phyloP scores from a whole-genome alignment of 768 basidiomycete species.

The Lactifluus rugatus region DNA sequence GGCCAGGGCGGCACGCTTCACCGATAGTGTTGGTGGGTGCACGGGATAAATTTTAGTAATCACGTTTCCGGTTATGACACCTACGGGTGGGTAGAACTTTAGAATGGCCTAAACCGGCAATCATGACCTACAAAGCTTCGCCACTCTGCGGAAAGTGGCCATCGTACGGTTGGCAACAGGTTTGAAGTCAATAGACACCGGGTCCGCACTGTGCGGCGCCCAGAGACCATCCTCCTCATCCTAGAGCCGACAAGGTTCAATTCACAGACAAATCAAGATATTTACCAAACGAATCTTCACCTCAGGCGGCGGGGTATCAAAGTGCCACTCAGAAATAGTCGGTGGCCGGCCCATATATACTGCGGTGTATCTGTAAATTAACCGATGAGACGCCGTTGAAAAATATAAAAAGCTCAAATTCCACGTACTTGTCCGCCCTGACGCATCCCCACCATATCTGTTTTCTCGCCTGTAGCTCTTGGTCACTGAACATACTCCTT shows the following conservation, averaged over 20 bases:
- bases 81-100: conserved; percentile 29
- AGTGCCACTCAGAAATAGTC: conserved; percentile 59
- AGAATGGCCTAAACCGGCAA: neutral
- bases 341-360: conserved; percentile 70
- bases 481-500: conserved; percentile 44
- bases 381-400: conserved; percentile 1
- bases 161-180: conserved; percentile 42
- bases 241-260: conserved; percentile 28
- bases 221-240: conserved; percentile 48
- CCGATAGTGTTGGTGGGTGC: conserved; percentile 35
- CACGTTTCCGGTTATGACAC: conserved; percentile 56
- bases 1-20: conserved; percentile 40
- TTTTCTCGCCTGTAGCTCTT: conserved; percentile 61
- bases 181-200: conserved; percentile 33
- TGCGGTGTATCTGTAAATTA: conserved; percentile 46
- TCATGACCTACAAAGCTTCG: conserved; percentile 44
- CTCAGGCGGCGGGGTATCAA: conserved; percentile 54
- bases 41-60: conserved; percentile 65
- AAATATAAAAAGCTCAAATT: conserved; percentile 2
- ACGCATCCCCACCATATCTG: conserved; percentile 78
- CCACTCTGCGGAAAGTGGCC: conserved; percentile 45
- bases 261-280: neutral
- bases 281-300: conserved; percentile 20
- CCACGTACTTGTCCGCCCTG: conserved; percentile 53
- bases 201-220: conserved; percentile 34